Evolutionary conservation across 768 basidiomycete genomes (phyloP).

Genomic region (Chlorophyllum brunneum): DNA sequence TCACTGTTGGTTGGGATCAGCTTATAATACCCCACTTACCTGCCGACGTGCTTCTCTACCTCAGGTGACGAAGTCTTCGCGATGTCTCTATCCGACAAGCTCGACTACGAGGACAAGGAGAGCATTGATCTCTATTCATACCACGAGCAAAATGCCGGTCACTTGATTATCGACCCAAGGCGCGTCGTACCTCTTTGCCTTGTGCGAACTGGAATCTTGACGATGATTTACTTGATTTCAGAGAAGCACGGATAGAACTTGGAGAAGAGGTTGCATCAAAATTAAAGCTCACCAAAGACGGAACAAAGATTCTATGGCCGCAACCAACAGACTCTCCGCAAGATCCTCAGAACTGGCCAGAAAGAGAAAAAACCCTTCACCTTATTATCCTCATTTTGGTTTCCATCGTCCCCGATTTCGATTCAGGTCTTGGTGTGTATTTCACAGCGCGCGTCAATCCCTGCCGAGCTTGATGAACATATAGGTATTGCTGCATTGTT

Average conservation of each 20-base stretch:
- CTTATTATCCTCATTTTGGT: constrained; percentile 60
- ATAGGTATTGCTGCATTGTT: constrained; percentile 35
- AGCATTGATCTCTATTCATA: constrained; percentile 34
- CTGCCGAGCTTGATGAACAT: too few species aligned
- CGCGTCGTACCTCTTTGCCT: constrained; percentile 41
- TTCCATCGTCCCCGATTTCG: constrained; percentile 64
- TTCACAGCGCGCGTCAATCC: too few species aligned
- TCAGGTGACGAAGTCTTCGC: background rate
- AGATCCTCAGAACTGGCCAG: constrained; percentile 69
- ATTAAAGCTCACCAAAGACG: constrained; percentile 55
- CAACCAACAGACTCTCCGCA: constrained; percentile 58
- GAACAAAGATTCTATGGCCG: constrained; percentile 63
- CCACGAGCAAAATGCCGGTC: constrained; percentile 53
- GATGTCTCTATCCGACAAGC: constrained; percentile 11
- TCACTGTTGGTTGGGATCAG: background rate
- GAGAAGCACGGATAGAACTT: constrained; percentile 61
- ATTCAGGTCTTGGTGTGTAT: constrained; percentile 55
- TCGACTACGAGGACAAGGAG: constrained; percentile 18
- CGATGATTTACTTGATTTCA: too few species aligned
- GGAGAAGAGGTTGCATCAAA: constrained; percentile 49
- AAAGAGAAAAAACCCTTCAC: constrained; percentile 48
- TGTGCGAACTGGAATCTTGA: too few species aligned
- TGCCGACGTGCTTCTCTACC: background rate
- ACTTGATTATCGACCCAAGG: constrained; percentile 60
- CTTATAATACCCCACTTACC: background rate